phyloP scores from a whole-genome alignment of 202 grass and related monocot genomes.

The Zoysia matrella region DNA sequence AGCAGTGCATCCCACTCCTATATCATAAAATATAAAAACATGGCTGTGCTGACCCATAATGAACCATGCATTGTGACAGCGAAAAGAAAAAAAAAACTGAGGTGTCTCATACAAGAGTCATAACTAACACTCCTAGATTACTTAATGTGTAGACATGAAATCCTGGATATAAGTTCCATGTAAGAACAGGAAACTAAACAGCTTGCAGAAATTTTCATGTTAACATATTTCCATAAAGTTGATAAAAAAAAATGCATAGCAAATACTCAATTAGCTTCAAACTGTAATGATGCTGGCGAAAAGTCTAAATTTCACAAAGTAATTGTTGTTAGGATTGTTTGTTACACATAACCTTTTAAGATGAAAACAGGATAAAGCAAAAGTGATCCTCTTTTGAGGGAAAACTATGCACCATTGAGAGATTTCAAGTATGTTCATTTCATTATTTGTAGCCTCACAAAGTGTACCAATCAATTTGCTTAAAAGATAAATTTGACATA shows the following conservation, averaged over 20 bases:
- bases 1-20: conserved; percentile 8
- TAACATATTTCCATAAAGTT: background rate
- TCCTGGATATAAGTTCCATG: background rate
- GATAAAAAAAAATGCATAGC: background rate
- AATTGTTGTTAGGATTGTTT: background rate
- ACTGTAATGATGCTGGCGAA: background rate
- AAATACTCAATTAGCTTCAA: background rate
- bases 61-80: background rate
- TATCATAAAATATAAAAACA: background rate
- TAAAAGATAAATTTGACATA: background rate
- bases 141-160: too few species aligned
- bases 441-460: background rate
- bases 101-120: background rate
- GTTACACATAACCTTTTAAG: background rate
- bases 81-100: background rate
- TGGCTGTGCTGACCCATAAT: background rate
- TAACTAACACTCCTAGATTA: background rate
- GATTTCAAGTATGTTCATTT: background rate
- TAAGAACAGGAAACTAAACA: background rate
- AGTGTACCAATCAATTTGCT: background rate
- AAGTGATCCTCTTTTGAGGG: background rate
- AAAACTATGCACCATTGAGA: background rate
- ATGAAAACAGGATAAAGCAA: conserved; percentile 13
- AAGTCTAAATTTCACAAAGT: background rate
- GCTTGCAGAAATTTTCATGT: background rate